Conservation (phyloP, 2,329 filamentous ascomycete species). For the Scedosporium minutisporum region DNA sequence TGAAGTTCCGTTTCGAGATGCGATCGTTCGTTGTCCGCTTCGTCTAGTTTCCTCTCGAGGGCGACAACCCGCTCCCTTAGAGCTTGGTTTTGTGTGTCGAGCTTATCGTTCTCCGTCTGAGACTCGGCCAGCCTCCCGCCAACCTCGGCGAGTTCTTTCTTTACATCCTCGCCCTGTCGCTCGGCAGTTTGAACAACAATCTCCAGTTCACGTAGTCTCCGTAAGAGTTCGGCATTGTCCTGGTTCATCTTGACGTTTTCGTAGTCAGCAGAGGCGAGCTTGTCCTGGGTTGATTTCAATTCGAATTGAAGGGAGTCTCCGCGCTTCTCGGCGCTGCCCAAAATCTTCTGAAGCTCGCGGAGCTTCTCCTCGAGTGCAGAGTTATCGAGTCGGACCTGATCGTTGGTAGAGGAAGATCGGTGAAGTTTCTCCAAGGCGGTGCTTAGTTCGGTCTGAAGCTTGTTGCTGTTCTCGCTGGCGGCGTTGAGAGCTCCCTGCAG, state of each 20-base stretch:
- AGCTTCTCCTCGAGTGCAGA: neutral
- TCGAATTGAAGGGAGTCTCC: neutral
- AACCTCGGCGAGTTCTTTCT: neutral
- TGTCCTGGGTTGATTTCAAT: neutral
- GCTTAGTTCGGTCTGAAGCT: neutral
- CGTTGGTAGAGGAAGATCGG: neutral
- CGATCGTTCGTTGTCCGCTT: neutral
- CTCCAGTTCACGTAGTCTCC: neutral
- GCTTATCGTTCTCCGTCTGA: neutral
- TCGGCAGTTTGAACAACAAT: neutral
- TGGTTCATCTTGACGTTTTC: neutral
- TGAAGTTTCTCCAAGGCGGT: neutral
- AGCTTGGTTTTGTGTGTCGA: neutral
- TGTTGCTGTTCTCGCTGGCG: slow-evolving; percentile 1
- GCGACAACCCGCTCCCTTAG: neutral
- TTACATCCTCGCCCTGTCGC: neutral
- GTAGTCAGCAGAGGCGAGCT: neutral
- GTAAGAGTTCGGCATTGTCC: neutral
- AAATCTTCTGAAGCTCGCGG: neutral
- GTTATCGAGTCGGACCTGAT: neutral
- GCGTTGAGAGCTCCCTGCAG: neutral
- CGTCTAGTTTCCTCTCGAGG: neutral
- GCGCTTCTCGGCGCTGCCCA: neutral
- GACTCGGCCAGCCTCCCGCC: neutral
- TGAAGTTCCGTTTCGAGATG: neutral